phyloP scores from a whole-genome alignment of 148 eudicot genomes.

The Persicaria tinctoria region DNA sequence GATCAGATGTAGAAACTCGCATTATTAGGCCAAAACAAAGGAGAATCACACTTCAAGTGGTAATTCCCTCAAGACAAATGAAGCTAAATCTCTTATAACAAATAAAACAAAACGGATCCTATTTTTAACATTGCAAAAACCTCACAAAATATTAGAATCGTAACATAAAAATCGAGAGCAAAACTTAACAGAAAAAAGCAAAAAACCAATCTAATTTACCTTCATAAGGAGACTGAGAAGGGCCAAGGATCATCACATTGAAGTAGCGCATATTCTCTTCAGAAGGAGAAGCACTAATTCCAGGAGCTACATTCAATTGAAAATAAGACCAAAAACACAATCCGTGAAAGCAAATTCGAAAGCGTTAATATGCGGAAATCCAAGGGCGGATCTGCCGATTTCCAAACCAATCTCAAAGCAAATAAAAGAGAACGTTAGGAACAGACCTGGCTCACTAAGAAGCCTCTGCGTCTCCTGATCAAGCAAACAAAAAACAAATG shows the following conservation, averaged over 20 bases:
- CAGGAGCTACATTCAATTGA: slow-evolving; percentile 10
- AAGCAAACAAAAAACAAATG: not conserved
- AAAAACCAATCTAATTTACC: not conserved
- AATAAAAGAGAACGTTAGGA: not conserved
- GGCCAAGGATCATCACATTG: slow-evolving; percentile 19
- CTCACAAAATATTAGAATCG: not conserved
- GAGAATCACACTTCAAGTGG: not conserved
- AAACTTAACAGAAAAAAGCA: not conserved
- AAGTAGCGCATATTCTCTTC: slow-evolving; percentile 18
- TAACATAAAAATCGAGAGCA: not conserved
- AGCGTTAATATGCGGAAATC: not conserved
- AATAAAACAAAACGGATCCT: not conserved
- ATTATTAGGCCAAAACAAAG: not conserved
- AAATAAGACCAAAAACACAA: not conserved
- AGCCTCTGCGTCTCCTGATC: slow-evolving; percentile 19
- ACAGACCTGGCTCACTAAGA: slow-evolving; percentile 19
- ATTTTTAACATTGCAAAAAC: not conserved
- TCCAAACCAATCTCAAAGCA: not conserved
- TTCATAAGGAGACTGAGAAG: slow-evolving; percentile 20
- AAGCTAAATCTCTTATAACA: not conserved
- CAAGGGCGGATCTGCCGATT: not conserved
- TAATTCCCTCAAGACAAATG: not conserved
- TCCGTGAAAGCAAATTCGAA: not conserved
- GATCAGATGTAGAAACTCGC: not conserved
- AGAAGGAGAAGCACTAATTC: slow-evolving; percentile 19